phyloP scores from a whole-genome alignment of 257 asterid species.

The Salvia rosmarinus region DNA sequence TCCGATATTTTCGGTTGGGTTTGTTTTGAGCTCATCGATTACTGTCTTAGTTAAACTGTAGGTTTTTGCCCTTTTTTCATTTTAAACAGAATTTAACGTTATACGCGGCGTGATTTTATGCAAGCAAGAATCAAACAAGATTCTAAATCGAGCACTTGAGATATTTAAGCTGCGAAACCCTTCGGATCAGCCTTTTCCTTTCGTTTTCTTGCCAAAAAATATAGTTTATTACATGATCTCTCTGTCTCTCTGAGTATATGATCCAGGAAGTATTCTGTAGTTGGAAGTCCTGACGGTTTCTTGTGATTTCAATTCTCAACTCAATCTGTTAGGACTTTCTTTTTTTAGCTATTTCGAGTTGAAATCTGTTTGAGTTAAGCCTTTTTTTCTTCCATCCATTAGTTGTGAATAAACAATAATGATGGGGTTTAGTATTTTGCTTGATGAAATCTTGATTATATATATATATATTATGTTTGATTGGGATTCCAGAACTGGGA shows the following conservation, averaged over 20 bases:
- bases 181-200: not conserved
- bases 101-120: conserved; percentile 25
- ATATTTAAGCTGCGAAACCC: conserved; percentile 4
- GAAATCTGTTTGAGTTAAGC: not conserved
- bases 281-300: conserved; percentile 28
- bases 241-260: not conserved
- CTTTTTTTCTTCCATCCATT: not conserved
- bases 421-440: conserved; percentile 21
- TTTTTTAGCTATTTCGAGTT: conserved; percentile 2
- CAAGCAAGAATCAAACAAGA: conserved; percentile 9
- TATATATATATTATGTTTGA: not conserved
- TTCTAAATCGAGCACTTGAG: too few relatives aligned
- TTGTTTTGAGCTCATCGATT: not conserved
- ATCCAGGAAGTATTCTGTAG: conserved; percentile 6
- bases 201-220: not conserved
- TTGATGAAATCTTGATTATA: conserved; percentile 4
- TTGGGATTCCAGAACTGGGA: not conserved
- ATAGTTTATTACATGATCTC: conserved; percentile 5
- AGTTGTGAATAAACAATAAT: not conserved
- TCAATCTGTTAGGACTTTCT: conserved; percentile 23
- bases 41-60: not conserved
- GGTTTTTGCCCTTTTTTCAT: not conserved
- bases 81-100: conserved; percentile 15
- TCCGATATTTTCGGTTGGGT: not conserved
- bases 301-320: conserved; percentile 6